phyloP scores from a whole-genome alignment of 169 alveolate genomes.

The Eimeria maxima region DNA sequence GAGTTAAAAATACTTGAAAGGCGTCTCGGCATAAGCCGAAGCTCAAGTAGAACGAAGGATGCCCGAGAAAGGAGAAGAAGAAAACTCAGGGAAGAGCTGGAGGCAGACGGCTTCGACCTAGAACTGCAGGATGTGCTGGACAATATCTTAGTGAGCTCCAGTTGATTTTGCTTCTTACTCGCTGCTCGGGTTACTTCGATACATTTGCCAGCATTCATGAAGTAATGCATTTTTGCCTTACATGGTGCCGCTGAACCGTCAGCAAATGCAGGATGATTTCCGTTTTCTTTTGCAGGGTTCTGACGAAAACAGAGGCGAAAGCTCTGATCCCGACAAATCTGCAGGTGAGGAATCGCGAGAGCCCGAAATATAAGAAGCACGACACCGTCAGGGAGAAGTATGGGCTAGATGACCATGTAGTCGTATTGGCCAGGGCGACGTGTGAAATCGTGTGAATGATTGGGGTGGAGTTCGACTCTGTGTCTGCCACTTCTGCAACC shows the following conservation, averaged over 20 bases:
- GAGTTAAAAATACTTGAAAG: constrained; percentile 50
- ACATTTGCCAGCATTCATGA: not conserved
- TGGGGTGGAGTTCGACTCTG: not conserved
- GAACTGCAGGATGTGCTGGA: constrained; percentile 78
- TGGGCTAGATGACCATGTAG: not conserved
- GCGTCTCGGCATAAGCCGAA: constrained; percentile 49
- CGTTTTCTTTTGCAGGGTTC: not conserved
- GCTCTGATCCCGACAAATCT: not conserved
- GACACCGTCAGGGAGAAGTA: not conserved
- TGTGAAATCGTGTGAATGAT: not conserved
- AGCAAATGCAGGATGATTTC: not conserved
- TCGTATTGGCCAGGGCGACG: not conserved
- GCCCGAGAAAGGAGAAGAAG: constrained; percentile 45
- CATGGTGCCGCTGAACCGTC: not conserved
- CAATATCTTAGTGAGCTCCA: constrained; percentile 52
- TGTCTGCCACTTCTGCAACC: not conserved
- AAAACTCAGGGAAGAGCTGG: constrained; percentile 75
- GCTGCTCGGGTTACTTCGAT: not conserved
- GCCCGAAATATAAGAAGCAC: not conserved
- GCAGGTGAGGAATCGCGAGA: not conserved
- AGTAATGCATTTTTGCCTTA: not conserved
- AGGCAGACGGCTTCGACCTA: constrained; percentile 73
- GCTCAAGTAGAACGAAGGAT: not conserved
- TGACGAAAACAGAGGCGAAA: not conserved
- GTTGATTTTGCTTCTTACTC: not conserved